phyloP scores from a whole-genome alignment of 768 basidiomycete species.

The Exsudoporus frostii region DNA sequence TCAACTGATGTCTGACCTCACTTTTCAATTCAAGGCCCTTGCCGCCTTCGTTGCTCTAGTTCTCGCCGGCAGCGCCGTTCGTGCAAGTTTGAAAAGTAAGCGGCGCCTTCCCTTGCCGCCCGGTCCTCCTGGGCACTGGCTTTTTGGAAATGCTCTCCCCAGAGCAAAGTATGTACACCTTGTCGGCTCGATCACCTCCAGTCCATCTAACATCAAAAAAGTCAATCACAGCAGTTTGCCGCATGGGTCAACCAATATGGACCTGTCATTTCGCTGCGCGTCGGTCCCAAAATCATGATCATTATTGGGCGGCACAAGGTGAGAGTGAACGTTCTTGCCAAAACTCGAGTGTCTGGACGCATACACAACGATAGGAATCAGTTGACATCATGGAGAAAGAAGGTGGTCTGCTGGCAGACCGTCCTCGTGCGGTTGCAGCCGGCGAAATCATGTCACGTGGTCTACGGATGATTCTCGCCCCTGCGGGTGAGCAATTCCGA shows the following conservation, averaged over 20 bases:
- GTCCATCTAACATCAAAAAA: not conserved
- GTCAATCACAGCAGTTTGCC: slow-evolving; percentile 44
- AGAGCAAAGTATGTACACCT: slow-evolving; percentile 22
- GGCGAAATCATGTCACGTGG: slow-evolving; percentile 60
- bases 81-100: slow-evolving; percentile 5
- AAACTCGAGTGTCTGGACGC: not conserved
- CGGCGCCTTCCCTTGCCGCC: slow-evolving; percentile 27
- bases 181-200: not conserved
- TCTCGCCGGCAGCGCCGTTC: slow-evolving; percentile 11
- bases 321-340: not conserved
- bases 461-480: slow-evolving; percentile 53
- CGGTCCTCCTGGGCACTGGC: slow-evolving; percentile 33
- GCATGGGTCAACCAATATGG: slow-evolving; percentile 62
- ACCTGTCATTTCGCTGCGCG: slow-evolving; percentile 53
- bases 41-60: slow-evolving; percentile 17
- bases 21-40: slow-evolving; percentile 16
- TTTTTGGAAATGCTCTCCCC: slow-evolving; percentile 31
- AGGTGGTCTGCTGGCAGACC: slow-evolving; percentile 53
- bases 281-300: slow-evolving; percentile 39
- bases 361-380: slow-evolving; percentile 41
- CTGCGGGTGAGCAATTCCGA: slow-evolving; percentile 57
- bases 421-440: slow-evolving; percentile 53
- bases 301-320: slow-evolving; percentile 39
- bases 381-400: slow-evolving; percentile 68
- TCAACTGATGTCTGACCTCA: not conserved